These are phyloP conservation scores for Verticillium nubilum DNA, from an alignment of 2,329 filamentous ascomycete species.

Conservation along the genomic window DNA sequence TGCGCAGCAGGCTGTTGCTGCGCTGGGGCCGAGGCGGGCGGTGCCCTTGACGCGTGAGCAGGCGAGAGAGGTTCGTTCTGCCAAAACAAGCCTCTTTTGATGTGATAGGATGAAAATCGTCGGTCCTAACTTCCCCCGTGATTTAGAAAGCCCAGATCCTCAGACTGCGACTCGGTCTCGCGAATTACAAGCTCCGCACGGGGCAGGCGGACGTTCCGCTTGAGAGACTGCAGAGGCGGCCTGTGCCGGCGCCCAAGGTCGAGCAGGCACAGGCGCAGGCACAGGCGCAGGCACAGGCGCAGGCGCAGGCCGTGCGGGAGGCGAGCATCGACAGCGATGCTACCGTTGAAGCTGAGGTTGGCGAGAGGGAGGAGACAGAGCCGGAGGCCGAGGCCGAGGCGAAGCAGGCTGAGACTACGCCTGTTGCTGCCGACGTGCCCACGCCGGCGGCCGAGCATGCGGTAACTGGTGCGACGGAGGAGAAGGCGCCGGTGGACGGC, in stretches of 20 bases:
- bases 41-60: slow-evolving; percentile 42
- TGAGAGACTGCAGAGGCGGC: slow-evolving; percentile 46
- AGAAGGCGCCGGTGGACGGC: slow-evolving; percentile 35
- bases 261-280: too few species aligned
- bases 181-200: slow-evolving; percentile 70
- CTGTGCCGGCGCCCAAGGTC: slow-evolving; percentile 13
- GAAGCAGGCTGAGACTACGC: slow-evolving; percentile 12
- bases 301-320: neutral
- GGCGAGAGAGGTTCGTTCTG: slow-evolving; percentile 39
- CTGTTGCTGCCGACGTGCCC: neutral
- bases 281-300: too few species aligned
- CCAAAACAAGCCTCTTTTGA: too few species aligned
- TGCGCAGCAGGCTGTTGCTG: slow-evolving; percentile 11
- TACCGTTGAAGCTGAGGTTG: slow-evolving; percentile 2
- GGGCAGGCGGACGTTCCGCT: slow-evolving; percentile 65
- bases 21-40: slow-evolving; percentile 13
- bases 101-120: too few species aligned
- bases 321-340: neutral
- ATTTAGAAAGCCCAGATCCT: slow-evolving; percentile 60
- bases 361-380: slow-evolving; percentile 1
- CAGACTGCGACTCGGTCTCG: slow-evolving; percentile 62
- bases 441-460: neutral
- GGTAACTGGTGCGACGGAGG: neutral
- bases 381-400: slow-evolving; percentile 6
- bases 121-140: too few species aligned